A percentile compares a stretch with the other conserved stretches of the same genome.
These are phyloP conservation scores for Podospora tetraspora DNA, from an alignment of 495 filamentous ascomycete species.

Conservation along the genomic window DNA sequence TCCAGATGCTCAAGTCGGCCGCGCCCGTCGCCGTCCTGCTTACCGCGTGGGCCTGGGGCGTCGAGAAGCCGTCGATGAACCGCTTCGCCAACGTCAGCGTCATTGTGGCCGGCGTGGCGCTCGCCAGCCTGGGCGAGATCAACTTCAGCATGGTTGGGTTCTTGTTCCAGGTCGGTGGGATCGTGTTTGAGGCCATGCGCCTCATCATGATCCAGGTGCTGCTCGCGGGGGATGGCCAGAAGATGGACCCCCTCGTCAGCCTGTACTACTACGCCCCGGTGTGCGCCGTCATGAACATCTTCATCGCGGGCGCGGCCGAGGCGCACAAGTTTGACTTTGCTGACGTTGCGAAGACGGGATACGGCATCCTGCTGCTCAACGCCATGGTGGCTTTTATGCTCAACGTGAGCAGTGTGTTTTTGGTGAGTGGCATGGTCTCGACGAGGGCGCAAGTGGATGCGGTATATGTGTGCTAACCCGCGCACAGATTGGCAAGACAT, in stretches of 20 bases:
- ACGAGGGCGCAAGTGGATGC: background rate
- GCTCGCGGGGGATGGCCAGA: slow-evolving; percentile 57
- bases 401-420: slow-evolving; percentile 70
- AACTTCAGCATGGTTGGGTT: slow-evolving; percentile 65
- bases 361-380: slow-evolving; percentile 55
- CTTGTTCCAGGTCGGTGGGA: slow-evolving; percentile 62
- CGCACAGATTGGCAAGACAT: slow-evolving; percentile 68
- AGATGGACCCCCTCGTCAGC: slow-evolving; percentile 80
- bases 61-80: slow-evolving; percentile 54
- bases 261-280: slow-evolving; percentile 83
- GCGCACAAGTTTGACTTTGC: slow-evolving; percentile 46
- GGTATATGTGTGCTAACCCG: slow-evolving; percentile 7
- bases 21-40: slow-evolving; percentile 66
- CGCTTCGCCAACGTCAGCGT: slow-evolving; percentile 63
- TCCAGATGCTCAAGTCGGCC: slow-evolving; percentile 77
- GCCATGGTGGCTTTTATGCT: slow-evolving; percentile 70
- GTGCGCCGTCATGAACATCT: slow-evolving; percentile 67
- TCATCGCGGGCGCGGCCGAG: slow-evolving; percentile 60
- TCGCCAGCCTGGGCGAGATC: slow-evolving; percentile 73
- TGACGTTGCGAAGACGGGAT: slow-evolving; percentile 53
- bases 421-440: slow-evolving; percentile 44
- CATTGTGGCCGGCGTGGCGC: slow-evolving; percentile 68
- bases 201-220: slow-evolving; percentile 73
- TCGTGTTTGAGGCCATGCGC: slow-evolving; percentile 70
- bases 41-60: slow-evolving; percentile 58